phyloP scores from a whole-genome alignment of 352 stramenopile genomes.

The Elongisporangium undulatum region DNA sequence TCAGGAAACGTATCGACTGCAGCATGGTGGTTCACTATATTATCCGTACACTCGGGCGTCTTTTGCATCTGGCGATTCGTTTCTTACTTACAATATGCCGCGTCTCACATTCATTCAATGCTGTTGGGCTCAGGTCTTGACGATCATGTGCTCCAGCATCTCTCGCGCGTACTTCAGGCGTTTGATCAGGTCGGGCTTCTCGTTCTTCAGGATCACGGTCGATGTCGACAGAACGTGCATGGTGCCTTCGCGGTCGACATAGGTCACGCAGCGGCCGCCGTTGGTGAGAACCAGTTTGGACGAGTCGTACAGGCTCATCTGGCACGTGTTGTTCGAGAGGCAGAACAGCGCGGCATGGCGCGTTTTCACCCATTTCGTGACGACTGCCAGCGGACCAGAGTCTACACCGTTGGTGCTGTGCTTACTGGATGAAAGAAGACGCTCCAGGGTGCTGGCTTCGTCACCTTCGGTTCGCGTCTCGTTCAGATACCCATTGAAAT shows the following conservation, averaged over 20 bases:
- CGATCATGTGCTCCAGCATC: slow-evolving; percentile 94
- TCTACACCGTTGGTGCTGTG: slow-evolving; percentile 3
- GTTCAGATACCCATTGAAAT: slow-evolving; percentile 97
- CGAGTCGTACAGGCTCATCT: slow-evolving; percentile 96
- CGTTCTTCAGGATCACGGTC: slow-evolving; percentile 46
- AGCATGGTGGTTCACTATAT: neutral
- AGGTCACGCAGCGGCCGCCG: slow-evolving; percentile 89
- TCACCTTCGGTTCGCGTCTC: slow-evolving; percentile 67
- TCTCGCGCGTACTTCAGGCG: slow-evolving; percentile 93
- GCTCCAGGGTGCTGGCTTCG: slow-evolving; percentile 37
- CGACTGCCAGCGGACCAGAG: slow-evolving; percentile 76
- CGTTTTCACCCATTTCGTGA: slow-evolving; percentile 99
- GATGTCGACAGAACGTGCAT: slow-evolving; percentile 49
- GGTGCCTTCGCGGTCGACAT: slow-evolving; percentile 72
- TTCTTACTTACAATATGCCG: neutral
- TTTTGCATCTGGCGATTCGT: neutral
- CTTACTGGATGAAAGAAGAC: slow-evolving; percentile 16
- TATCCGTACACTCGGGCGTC: neutral
- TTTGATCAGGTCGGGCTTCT: slow-evolving; percentile 68
- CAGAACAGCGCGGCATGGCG: slow-evolving; percentile 97
- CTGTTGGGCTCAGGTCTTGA: neutral
- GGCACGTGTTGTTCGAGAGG: slow-evolving; percentile 94
- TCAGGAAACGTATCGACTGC: neutral
- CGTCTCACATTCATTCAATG: neutral
- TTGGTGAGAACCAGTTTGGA: slow-evolving; percentile 94